Conservation (phyloP, 2,329 filamentous ascomycete genomes). For the Xylaria polymorpha region DNA sequence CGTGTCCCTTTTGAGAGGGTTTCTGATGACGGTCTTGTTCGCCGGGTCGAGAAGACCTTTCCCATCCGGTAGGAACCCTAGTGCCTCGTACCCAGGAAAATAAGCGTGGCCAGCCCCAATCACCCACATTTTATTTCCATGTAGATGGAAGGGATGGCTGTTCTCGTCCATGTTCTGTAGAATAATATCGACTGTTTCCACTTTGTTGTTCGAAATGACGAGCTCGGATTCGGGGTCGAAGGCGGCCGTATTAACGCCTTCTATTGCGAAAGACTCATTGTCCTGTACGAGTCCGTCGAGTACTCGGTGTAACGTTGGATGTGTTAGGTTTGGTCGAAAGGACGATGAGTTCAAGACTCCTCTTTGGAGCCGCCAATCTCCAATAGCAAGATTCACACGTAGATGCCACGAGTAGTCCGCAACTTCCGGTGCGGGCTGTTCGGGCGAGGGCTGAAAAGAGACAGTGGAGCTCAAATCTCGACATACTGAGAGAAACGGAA, state of each 20-base stretch:
- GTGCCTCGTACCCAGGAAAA: conserved; percentile 57
- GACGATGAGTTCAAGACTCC: conserved; percentile 69
- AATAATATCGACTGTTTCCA: conserved; percentile 67
- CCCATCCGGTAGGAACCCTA: conserved; percentile 51
- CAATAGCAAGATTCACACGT: conserved; percentile 69
- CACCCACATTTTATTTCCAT: conserved; percentile 70
- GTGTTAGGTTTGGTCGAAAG: conserved; percentile 60
- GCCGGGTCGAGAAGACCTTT: conserved; percentile 51
- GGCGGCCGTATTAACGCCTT: conserved; percentile 64
- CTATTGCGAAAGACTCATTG: conserved; percentile 61
- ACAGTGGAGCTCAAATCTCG: conserved; percentile 61
- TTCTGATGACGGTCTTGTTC: conserved; percentile 51
- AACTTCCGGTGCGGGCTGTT: conserved; percentile 56
- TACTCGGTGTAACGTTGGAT: conserved; percentile 63
- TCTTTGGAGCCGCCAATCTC: conserved; percentile 66
- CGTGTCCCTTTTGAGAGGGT: conserved; percentile 61
- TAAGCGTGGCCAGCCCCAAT: conserved; percentile 71
- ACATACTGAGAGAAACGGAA: conserved; percentile 57
- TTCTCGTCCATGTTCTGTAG: conserved; percentile 71
- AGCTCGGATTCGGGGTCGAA: conserved; percentile 59
- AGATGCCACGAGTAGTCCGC: conserved; percentile 66
- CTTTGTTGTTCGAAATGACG: conserved; percentile 64
- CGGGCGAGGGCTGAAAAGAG: conserved; percentile 57
- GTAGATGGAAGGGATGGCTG: conserved; percentile 75
- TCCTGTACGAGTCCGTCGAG: conserved; percentile 56